Conservation (phyloP, 225 moss, liverwort and hornwort genomes). For the Lunularia cruciata region DNA sequence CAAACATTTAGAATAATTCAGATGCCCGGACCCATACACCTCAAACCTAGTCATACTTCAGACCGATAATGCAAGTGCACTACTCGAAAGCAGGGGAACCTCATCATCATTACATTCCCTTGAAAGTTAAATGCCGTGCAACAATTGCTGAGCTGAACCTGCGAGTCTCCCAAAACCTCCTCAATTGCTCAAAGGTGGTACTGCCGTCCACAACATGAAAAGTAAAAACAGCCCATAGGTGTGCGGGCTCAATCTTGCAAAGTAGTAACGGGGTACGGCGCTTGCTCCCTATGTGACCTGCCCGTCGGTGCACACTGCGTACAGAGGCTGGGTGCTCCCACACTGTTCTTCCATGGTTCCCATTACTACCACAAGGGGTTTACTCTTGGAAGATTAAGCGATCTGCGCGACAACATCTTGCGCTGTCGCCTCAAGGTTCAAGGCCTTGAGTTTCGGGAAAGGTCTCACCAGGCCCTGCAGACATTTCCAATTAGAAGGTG, state of each 20-base stretch:
- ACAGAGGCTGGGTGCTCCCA: neutral
- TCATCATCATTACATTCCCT: neutral
- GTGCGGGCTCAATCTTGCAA: slow-evolving; percentile 2
- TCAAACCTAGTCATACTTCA: slow-evolving; percentile 5
- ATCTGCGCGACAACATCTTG: slow-evolving; percentile 67
- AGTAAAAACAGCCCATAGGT: slow-evolving; percentile 13
- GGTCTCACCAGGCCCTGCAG: slow-evolving; percentile 78
- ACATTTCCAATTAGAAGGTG: neutral
- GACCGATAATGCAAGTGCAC: slow-evolving; percentile 13
- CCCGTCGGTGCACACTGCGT: slow-evolving; percentile 8
- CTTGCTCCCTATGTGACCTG: neutral
- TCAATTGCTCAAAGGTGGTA: slow-evolving; percentile 15
- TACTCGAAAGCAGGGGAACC: neutral
- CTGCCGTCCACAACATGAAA: slow-evolving; percentile 1
- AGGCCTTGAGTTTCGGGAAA: slow-evolving; percentile 77
- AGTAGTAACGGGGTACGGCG: neutral
- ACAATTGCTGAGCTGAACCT: slow-evolving; percentile 27
- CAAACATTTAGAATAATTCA: slow-evolving; percentile 5
- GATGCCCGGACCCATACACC: slow-evolving; percentile 11
- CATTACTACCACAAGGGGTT: neutral
- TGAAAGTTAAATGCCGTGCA: slow-evolving; percentile 14
- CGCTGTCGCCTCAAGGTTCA: slow-evolving; percentile 64
- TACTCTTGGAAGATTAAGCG: slow-evolving; percentile 28
- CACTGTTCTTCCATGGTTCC: slow-evolving; percentile 11
- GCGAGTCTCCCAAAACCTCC: slow-evolving; percentile 28